Evolutionary conservation across 2,329 filamentous ascomycete genomes (phyloP), one percentile per base, ranked within the genome.

Genomic region (Claviceps sp.): DNA sequence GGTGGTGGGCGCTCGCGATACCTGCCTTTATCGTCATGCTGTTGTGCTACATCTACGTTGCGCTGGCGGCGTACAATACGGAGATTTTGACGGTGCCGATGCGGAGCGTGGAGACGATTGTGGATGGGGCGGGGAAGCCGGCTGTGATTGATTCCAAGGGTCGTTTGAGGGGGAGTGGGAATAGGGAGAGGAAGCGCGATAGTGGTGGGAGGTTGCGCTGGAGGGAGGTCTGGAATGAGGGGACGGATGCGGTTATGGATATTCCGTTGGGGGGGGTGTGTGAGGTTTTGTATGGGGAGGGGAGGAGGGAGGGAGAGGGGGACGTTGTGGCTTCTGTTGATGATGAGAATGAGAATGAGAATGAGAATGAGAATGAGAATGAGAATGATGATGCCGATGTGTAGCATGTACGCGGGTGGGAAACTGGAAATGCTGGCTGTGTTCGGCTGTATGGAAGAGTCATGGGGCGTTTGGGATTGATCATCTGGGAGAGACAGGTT

Each of bases 191-290:
- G 60, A 61, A 69, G 58, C 57, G 64, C 50, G 60, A 65, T 37
- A 65, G 66, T 42, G 62, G 61, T 34, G 71, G 68, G 39, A 60
- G 56, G 52, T 59, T 77, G 57, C 78, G 88, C 62, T 97, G 93
- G 91, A 82, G 77, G 61, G 77, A 75, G 53, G 76, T 95, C 17
- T 98, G 93, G 93, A 89, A 82, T 61, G 83, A 87, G 60, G 89
- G 93, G 17, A 98, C 93, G 0, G 93, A 98, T 73, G 93, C 89
- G 1, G 93, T 97, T 7, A 86, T 98, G 86, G 93, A 98, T 70
- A 84, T 98, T 47, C 93, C 93, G 7, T 78, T 97, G 57, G 90
- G 89, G 9, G 93, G 91, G 0, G 91, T 97, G 2, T 97, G 91
- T 63, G 90, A 98, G 71, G 82, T 98, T 37, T 65, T 98, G 22